Conservation (phyloP, 2,329 filamentous ascomycete genomes). For the Fusarium mexicanum region DNA sequence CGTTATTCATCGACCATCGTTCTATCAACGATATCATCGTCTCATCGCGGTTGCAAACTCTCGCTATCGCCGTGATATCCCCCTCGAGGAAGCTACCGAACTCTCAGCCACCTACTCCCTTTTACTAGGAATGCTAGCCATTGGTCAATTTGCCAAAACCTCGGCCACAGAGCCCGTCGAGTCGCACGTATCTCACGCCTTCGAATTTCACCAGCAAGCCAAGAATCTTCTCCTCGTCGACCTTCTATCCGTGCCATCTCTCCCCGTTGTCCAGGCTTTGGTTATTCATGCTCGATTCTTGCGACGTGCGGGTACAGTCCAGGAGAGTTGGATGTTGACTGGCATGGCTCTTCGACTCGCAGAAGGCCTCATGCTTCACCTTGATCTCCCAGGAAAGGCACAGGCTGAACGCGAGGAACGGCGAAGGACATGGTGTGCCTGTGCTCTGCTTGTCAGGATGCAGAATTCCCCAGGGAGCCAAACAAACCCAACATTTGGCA, state of each 20-base stretch:
- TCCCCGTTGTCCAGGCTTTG: slow-evolving; percentile 39
- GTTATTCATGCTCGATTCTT: slow-evolving; percentile 40
- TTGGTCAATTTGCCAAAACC: slow-evolving; percentile 36
- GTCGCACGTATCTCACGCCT: slow-evolving; percentile 16
- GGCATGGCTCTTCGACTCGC: slow-evolving; percentile 40
- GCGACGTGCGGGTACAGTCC: slow-evolving; percentile 22
- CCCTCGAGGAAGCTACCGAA: slow-evolving; percentile 40
- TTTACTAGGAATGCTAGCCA: slow-evolving; percentile 40
- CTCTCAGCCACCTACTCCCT: slow-evolving; percentile 40
- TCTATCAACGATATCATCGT: slow-evolving; percentile 40
- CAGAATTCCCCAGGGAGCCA: slow-evolving; percentile 29
- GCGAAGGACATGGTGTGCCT: slow-evolving; percentile 42
- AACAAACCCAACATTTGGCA: slow-evolving; percentile 20
- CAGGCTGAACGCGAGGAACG: slow-evolving; percentile 37
- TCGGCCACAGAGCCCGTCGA: background rate
- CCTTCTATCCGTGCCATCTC: slow-evolving; percentile 32
- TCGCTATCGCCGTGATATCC: slow-evolving; percentile 42
- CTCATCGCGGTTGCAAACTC: slow-evolving; percentile 43
- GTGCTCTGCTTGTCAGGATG: slow-evolving; percentile 34
- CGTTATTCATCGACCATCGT: slow-evolving; percentile 37
- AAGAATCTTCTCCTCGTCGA: slow-evolving; percentile 38
- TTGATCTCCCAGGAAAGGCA: slow-evolving; percentile 36
- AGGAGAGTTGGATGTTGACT: slow-evolving; percentile 41
- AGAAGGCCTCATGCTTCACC: slow-evolving; percentile 37
- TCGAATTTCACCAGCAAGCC: slow-evolving; percentile 40